Base-by-base conservation (phyloP, 768 basidiomycete species). In the Boletellus emodensis region DNA sequence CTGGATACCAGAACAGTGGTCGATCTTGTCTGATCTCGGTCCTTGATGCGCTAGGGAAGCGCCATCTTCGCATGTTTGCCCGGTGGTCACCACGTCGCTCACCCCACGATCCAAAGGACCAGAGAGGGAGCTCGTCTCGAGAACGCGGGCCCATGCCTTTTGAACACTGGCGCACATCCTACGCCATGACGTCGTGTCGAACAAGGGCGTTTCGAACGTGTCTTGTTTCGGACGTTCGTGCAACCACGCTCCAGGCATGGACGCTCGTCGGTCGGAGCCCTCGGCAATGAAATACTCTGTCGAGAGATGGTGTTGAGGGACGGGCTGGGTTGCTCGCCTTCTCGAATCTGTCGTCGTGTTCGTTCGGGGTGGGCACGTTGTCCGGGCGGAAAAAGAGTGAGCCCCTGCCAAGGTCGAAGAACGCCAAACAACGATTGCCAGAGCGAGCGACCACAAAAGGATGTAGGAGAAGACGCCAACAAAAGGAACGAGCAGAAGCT, bases 211-310 rank as follows among this genome's bases (percentile, higher is more conserved):
- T 9, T 33, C 43, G 4, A 41, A 9, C 4, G 14, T 5, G 22
- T 3, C 10, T 14, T 44, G 44, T 37, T 30, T 30, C 8, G 2
- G 39, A 40, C 18, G 30, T 32, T 35, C 48, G 1, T n/a, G 5
- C n/a, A 43, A 6, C 52, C 61, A 53, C 3, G 56, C 26, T 0
- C 53, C 49, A 17, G 53, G 39, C 35, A 53, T 49, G 15, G 33
- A 15, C 15, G 3, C 11, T 45, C 34, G 41, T n/a, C 10, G 33
- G 6, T 12, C 34, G 20, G 35, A 18, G 20, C 40, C 33, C 38
- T 26, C 36, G 2, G 10, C 8, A n/a, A 20, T 6, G 26, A 28
- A 14, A 4, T 42, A 13, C 10, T 35, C 2, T 7, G 5, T 30
- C 3, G n/a, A 13, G 6, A 13, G 11, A 22, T 11, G 15, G 14